phyloP scores from a whole-genome alignment of 306 rosid species.

The Prinsepia uniflora region DNA sequence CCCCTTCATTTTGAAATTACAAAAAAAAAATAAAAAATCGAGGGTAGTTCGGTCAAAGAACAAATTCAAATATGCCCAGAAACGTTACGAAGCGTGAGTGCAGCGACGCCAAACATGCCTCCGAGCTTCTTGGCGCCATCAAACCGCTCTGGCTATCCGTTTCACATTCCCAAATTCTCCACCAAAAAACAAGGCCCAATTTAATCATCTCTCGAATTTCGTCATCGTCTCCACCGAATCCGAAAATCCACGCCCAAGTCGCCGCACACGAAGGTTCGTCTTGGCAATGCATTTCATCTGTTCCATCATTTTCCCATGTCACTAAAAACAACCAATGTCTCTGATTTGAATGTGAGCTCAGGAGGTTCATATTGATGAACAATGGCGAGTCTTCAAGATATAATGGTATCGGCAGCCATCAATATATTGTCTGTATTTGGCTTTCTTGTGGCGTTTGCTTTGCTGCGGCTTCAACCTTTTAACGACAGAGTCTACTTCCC shows the following conservation, averaged over 20 bases:
- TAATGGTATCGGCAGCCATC: constrained; percentile 61
- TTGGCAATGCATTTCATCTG: neutral
- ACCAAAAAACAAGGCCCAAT: neutral
- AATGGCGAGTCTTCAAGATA: constrained; percentile 65
- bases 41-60: constrained; percentile 16
- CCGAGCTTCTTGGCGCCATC: constrained; percentile 46
- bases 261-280: neutral
- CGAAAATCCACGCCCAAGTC: neutral
- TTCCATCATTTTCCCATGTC: neutral
- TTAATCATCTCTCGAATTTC: neutral
- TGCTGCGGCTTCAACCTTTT: constrained; percentile 74
- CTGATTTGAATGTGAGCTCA: neutral
- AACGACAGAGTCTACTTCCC: constrained; percentile 89
- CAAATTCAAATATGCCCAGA: neutral
- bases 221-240: neutral
- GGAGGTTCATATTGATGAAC: neutral
- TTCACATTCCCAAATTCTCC: neutral
- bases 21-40: neutral
- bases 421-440: constrained; percentile 56
- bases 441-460: constrained; percentile 66
- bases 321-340: neutral
- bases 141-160: constrained; percentile 4
- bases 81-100: constrained; percentile 25
- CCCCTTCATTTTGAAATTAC: too few species aligned
- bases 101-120: constrained; percentile 24